Evolutionary conservation across 345 rosid species (phyloP).

Genomic region (Euphorbia peplus): DNA sequence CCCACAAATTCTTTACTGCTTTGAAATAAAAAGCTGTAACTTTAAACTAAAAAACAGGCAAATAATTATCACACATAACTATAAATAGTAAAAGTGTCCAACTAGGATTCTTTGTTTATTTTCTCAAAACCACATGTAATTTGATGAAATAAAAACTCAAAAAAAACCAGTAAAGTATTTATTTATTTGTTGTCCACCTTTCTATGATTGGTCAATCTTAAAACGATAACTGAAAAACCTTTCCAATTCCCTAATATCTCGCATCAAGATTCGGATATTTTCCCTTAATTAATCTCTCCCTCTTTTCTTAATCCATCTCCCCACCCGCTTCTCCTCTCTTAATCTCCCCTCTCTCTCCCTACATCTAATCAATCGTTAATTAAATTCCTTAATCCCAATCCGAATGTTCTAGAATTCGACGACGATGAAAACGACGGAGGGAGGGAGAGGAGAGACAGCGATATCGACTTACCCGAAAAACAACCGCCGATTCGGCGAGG

Average conservation of each 20-base stretch:
- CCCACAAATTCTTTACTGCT: too few species aligned
- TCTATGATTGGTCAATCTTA: not conserved
- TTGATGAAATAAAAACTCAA: too few species aligned
- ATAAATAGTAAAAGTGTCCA: too few species aligned
- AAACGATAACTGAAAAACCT: not conserved
- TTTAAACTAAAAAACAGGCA: too few species aligned
- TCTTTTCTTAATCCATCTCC: not conserved
- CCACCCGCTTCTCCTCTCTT: not conserved
- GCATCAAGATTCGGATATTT: not conserved
- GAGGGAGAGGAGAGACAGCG: not conserved
- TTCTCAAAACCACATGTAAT: too few species aligned
- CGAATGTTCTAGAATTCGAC: not conserved
- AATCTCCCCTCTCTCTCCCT: not conserved
- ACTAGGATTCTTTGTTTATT: too few species aligned
- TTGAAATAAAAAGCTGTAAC: too few species aligned
- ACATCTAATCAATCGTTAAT: not conserved
- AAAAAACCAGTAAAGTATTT: too few species aligned
- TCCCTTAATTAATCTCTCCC: not conserved
- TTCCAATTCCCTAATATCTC: not conserved
- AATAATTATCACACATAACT: too few species aligned
- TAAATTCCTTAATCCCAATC: not conserved
- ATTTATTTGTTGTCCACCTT: too few species aligned
- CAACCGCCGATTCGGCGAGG: constrained; percentile 37
- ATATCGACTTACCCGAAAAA: not conserved
- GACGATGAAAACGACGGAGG: not conserved